Conservation (phyloP, 1,139 yeast species). For the Debaryomyces sp. region DNA sequence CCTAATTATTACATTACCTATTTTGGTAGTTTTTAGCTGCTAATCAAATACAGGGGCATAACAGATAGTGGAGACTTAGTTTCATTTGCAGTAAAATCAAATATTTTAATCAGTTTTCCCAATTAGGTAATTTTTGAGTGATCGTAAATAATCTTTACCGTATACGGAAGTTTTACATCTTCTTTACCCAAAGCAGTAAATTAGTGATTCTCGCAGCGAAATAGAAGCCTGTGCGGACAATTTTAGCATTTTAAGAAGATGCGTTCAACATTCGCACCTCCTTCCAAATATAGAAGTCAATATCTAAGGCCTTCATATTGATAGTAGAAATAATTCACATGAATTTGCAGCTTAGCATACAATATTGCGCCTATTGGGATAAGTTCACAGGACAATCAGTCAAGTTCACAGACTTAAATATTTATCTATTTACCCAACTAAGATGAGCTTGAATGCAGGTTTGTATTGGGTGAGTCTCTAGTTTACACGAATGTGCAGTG, state of each 20-base stretch:
- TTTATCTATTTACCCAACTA: background rate
- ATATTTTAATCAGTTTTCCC: constrained; percentile 13
- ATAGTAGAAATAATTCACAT: background rate
- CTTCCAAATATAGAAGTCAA: constrained; percentile 12
- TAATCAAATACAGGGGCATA: background rate
- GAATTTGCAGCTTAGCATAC: background rate
- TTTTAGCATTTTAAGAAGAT: background rate
- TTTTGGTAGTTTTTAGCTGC: constrained; percentile 1
- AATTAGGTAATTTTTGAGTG: constrained; percentile 16
- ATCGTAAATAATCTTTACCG: background rate
- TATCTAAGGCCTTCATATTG: no score
- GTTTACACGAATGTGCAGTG: no score
- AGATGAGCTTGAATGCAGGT: background rate
- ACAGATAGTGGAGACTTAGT: constrained; percentile 4
- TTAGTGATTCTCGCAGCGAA: background rate
- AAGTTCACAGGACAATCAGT: background rate
- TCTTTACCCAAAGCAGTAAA: constrained; percentile 1
- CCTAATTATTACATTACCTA: background rate
- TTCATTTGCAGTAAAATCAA: background rate
- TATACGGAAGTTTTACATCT: constrained; percentile 4
- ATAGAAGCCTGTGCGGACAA: background rate
- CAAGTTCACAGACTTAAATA: background rate
- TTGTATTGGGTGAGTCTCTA: no score
- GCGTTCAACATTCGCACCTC: background rate
- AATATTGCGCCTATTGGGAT: background rate